Base-by-base conservation (phyloP, 2,329 filamentous ascomycete genomes). In the Neospermospora avenae region DNA sequence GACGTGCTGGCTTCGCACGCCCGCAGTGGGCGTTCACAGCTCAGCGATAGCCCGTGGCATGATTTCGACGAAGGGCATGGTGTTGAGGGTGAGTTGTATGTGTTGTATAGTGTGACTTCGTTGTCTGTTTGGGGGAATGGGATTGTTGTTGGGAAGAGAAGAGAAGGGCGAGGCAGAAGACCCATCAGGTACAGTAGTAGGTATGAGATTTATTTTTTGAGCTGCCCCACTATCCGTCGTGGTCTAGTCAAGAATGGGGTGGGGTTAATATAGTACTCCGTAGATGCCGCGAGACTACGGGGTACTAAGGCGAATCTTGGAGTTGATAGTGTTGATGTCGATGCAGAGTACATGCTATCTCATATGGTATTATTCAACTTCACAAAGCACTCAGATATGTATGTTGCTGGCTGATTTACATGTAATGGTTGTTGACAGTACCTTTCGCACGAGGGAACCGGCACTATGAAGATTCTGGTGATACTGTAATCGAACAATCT, bases 11-110 rank as follows among this genome's bases (percentile, higher is more conserved):
- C 74, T 72, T 72, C 69, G 74, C 77, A 77, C 78, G 81, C 84
- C 86, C 87, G 87, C 85, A 92, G 89, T 87, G 86, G 86, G 84
- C 78, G 84, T 91, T 93, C 92, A 96, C 88, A 93, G 90, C 89
- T 88, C 88, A 90, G 86, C 87, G 87, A 89, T 80, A 82, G 87
- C 86, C 86, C 81, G 85, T 84, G 84, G 85, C 84, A 86, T 87
- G 77, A 79, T 81, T 80, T 89, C 86, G 87, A 89, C 86, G 81
- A 87, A 88, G 86, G 64, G 68, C 69, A 65, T 58, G 58, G 65
- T 57, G 48, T 61, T 63, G 60, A 28, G 39, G 45, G 28, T 51
- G 58, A 44, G 44, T 52, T 67, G 73, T 69, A 74, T 71, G 71
- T 66, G 71, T 60, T 63, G 68, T 69, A 63, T 77, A 79, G 76